Evolutionary conservation across 805 yeast genomes (phyloP).

Genomic region (Nakazawaea anatomiae): DNA sequence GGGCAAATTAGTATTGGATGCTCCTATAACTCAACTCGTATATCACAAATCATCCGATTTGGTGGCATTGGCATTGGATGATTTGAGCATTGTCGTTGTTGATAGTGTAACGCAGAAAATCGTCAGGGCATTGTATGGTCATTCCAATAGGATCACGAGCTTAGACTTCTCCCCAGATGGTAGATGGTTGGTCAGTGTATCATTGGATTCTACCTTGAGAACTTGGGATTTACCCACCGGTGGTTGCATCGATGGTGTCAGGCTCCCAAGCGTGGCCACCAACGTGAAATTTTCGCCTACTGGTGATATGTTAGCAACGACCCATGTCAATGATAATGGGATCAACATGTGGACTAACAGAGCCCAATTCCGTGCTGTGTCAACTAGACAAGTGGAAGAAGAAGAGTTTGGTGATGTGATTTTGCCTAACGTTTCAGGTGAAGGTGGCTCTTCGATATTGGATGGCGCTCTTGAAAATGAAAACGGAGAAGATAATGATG

Average conservation of each 20-base stretch:
- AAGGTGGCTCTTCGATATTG: conserved; percentile 61
- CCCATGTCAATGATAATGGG: conserved; percentile 88
- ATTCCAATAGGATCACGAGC: conserved; percentile 78
- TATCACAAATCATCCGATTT: conserved; percentile 82
- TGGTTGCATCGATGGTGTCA: conserved; percentile 89
- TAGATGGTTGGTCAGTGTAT: conserved; percentile 83
- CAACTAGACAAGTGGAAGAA: conserved; percentile 71
- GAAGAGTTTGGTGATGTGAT: conserved; percentile 59
- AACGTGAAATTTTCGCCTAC: conserved; percentile 73
- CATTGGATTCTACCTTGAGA: conserved; percentile 81
- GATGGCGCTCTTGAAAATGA: conserved; percentile 70
- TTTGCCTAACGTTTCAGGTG: conserved; percentile 76
- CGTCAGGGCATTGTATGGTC: conserved; percentile 87
- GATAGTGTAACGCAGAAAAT: conserved; percentile 78
- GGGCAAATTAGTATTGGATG: conserved; percentile 60
- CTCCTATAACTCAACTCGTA: conserved; percentile 73
- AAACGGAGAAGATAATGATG: conserved; percentile 20
- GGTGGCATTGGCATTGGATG: conserved; percentile 81
- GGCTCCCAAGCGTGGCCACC: conserved; percentile 75
- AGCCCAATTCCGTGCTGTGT: conserved; percentile 73
- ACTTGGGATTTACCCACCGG: conserved; percentile 99
- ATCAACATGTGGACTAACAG: conserved; percentile 88
- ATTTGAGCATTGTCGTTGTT: conserved; percentile 73
- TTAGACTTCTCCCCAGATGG: conserved; percentile 93
- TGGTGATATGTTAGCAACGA: conserved; percentile 87